A percentile compares a stretch with the other conserved stretches of the same genome.
These are phyloP conservation scores for Saccharomyces mikatae DNA, from an alignment of 805 yeast species.

Conservation along the genomic window DNA sequence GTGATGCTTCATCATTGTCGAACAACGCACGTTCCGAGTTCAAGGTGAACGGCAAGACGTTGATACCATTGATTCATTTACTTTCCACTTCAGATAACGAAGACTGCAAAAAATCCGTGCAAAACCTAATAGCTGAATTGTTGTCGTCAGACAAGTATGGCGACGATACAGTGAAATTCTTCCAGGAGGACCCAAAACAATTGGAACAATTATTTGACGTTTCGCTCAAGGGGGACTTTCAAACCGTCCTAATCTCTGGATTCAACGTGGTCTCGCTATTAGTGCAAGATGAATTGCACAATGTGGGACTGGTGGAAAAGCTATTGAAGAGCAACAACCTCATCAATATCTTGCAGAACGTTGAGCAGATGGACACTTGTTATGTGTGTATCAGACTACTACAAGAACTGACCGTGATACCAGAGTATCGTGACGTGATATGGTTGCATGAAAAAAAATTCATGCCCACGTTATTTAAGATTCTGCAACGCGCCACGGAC, in stretches of 20 bases:
- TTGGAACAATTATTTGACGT: constrained; percentile 18
- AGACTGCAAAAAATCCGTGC: constrained; percentile 26
- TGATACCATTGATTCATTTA: constrained; percentile 22
- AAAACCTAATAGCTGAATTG: constrained; percentile 26
- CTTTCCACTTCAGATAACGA: constrained; percentile 21
- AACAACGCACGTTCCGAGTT: constrained; percentile 27
- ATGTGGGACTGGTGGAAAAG: constrained; percentile 13
- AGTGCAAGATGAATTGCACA: constrained; percentile 18
- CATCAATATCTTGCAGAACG: constrained; percentile 17
- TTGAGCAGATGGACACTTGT: constrained; percentile 25
- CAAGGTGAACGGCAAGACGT: constrained; percentile 9
- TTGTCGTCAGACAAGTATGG: constrained; percentile 17
- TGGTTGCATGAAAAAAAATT: constrained; percentile 32
- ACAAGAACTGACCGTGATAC: constrained; percentile 27
- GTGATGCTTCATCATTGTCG: constrained; percentile 36
- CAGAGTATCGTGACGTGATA: constrained; percentile 19
- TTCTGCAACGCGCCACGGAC: constrained; percentile 35
- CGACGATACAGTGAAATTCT: constrained; percentile 16
- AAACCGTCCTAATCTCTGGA: constrained; percentile 25
- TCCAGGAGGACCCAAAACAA: constrained; percentile 16
- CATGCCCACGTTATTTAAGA: constrained; percentile 43
- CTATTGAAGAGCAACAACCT: constrained; percentile 19
- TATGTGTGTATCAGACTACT: constrained; percentile 27
- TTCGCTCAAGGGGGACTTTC: constrained; percentile 24
- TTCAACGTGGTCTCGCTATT: constrained; percentile 28